Conservation (phyloP, 805 yeast genomes). For the Naumovozyma baii region DNA sequence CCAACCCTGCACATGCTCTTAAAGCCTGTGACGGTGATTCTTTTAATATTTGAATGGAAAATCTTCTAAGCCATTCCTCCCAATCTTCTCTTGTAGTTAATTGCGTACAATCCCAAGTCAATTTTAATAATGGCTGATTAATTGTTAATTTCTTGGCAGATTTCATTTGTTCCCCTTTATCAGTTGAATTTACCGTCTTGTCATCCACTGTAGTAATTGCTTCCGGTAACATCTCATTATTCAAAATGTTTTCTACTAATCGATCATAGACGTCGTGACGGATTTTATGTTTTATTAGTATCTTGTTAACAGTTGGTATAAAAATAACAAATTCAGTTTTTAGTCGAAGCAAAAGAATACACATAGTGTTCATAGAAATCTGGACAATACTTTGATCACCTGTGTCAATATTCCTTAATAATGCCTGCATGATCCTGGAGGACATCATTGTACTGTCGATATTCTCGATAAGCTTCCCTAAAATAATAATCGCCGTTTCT, state of each 20-base stretch:
- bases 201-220: constrained; percentile 45
- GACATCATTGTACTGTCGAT: constrained; percentile 74
- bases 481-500: constrained; percentile 63
- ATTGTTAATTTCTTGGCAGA: constrained; percentile 63
- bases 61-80: constrained; percentile 88
- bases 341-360: constrained; percentile 62
- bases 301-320: constrained; percentile 65
- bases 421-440: constrained; percentile 75
- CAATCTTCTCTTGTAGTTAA: constrained; percentile 86
- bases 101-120: constrained; percentile 88
- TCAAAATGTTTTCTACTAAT: constrained; percentile 59
- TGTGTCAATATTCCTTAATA: constrained; percentile 50
- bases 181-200: constrained; percentile 27
- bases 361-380: constrained; percentile 63
- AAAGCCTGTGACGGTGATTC: constrained; percentile 91
- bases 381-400: constrained; percentile 46
- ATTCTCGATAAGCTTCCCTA: constrained; percentile 63
- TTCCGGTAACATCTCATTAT: constrained; percentile 76
- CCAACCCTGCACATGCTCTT: constrained; percentile 81
- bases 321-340: constrained; percentile 75
- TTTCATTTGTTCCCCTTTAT: constrained; percentile 29
- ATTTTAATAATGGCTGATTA: constrained; percentile 51
- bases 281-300: constrained; percentile 47
- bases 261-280: constrained; percentile 66
- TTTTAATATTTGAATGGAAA: constrained; percentile 71